These are phyloP conservation scores for Setaria viridis DNA, from an alignment of 202 grass and related monocot species.

Conservation along the genomic window DNA sequence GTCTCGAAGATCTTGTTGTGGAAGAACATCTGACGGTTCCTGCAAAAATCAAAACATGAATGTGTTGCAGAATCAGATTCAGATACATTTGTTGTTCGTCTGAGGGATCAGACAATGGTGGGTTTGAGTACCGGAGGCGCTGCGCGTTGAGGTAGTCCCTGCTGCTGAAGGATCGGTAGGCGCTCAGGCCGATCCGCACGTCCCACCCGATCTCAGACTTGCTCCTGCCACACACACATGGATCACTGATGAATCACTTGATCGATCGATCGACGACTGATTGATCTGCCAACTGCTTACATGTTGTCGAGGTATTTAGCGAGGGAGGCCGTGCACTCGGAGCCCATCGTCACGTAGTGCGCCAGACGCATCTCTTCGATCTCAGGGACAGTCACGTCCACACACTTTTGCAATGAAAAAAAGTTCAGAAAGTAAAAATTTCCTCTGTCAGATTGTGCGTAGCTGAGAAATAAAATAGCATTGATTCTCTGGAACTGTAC, in stretches of 20 bases:
- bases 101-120: too few species aligned
- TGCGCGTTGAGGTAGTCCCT: constrained; percentile 76
- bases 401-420: constrained; percentile 23
- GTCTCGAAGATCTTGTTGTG: constrained; percentile 75
- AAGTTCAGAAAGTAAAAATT: neutral
- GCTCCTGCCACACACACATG: constrained; percentile 34
- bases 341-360: constrained; percentile 87
- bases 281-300: constrained; percentile 34
- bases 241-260: neutral
- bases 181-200: constrained; percentile 61
- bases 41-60: neutral
- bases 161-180: constrained; percentile 74
- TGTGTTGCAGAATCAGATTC: neutral
- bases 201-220: constrained; percentile 76
- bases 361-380: constrained; percentile 89
- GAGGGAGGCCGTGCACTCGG: constrained; percentile 80
- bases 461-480: too few species aligned
- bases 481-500: too few species aligned
- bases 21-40: constrained; percentile 76
- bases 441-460: neutral
- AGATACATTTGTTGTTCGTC: neutral
- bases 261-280: neutral
- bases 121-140: constrained; percentile 51
- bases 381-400: constrained; percentile 74
- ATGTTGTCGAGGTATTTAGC: constrained; percentile 58